Evolutionary conservation across 176 grass and related monocot species (phyloP), one percentile per base, ranked within the genome.

Genomic region (Pharus latifolius): DNA sequence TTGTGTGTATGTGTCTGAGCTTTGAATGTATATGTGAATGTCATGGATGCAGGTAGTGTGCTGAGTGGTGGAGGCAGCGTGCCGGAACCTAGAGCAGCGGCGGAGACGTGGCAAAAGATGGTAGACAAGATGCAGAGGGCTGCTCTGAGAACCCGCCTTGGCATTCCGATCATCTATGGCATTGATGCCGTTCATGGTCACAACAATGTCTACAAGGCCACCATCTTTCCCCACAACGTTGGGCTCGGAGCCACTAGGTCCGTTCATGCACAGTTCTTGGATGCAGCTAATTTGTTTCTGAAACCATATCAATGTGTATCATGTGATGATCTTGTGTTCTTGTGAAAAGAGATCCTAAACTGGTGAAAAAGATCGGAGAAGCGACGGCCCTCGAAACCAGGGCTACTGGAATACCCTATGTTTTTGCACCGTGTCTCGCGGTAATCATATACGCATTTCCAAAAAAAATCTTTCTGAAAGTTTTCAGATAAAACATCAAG

Each of bases 341-440:
- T 31, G 28, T 69, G 53, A 35, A 22, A 68, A 92, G 91, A 66
- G 91, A 95, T 7, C 80, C 91, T 9, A 68, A 78, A 12, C 79
- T 90, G n/a, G 91, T 63, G 7, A 75, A 72, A 74, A 89, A 25
- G 70, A 95, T 95, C 9, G 86, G 91, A 10, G 63, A 79, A 2
- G 91, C 86, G 6, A 79, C 80, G 14, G 86, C 79, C 0, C 66
- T 88, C 57, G 89, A 92, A 78, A 69, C 89, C 47, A 64, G 86
- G 30, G 83, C 91, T 27, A 95, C 91, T 10, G 91, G 91, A 6
- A 87, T 94, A 50, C 76, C 80, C 2, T 95, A 87, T 56, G 67
- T 78, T 11, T 96, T 96, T 67, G 84, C 91, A 16, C 91, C 87
- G 19, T 96, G 87, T 27, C 54, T 96, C 22, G 91, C 91, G 33